Percentiles rank a stretch among this genome's conserved stretches.
Evolutionary conservation across 345 rosid genomes (phyloP).

Genomic region (Corchorus olitorius): DNA sequence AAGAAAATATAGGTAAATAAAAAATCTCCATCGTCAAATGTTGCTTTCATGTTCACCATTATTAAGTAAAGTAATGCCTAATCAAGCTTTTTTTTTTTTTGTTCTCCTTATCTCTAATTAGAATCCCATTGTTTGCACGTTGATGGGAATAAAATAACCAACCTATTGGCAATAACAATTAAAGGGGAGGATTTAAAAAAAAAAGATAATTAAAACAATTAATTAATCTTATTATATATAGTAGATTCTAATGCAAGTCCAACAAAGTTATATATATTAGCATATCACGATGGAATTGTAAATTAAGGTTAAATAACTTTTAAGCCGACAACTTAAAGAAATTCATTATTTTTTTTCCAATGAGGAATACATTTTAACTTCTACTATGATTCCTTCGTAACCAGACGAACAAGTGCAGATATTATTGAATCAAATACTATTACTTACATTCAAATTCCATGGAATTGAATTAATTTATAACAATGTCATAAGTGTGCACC

Average conservation of each 20-base stretch:
- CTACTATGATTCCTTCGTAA: no score
- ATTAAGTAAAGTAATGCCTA: neutral
- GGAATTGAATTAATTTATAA: no score
- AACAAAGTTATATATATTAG: neutral
- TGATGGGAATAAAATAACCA: neutral
- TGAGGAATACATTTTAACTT: no score
- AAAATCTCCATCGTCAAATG: slow-evolving; percentile 23
- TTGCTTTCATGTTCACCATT: slow-evolving; percentile 25
- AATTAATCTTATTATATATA: neutral
- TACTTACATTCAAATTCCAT: no score
- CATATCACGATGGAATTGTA: neutral
- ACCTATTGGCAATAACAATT: neutral
- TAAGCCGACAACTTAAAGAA: neutral
- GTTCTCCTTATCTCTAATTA: slow-evolving; percentile 8
- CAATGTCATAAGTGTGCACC: neutral
- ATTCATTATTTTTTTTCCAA: neutral
- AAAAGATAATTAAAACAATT: neutral
- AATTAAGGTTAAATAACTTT: neutral
- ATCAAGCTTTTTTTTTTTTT: neutral
- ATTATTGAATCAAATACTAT: no score
- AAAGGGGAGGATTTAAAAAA: neutral
- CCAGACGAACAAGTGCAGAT: no score
- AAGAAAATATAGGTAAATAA: neutral
- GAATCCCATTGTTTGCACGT: slow-evolving; percentile 19
- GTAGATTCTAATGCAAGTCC: slow-evolving; percentile 6